Evolutionary conservation across 1,284 basidiomycete genomes (phyloP).

Genomic region (Macrocystidia cucumis): DNA sequence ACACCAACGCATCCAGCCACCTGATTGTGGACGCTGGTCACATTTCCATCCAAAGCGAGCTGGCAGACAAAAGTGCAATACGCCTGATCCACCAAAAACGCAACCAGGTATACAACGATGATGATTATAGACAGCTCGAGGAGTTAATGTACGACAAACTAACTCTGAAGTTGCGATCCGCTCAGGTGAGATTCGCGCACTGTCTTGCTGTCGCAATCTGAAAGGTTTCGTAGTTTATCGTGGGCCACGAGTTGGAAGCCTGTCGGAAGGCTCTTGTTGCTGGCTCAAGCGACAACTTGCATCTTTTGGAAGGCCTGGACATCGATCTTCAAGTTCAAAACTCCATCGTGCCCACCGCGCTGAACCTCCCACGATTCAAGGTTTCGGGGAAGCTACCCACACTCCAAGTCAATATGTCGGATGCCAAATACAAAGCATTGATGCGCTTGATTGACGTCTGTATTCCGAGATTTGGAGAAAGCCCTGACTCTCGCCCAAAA

Average conservation of each 20-base stretch:
- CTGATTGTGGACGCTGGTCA: constrained; percentile 96
- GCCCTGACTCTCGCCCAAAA: constrained; percentile 16
- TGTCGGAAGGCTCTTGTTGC: constrained; percentile 74
- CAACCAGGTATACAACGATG: constrained; percentile 81
- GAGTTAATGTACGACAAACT: constrained; percentile 97
- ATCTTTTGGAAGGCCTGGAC: constrained; percentile 91
- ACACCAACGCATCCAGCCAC: constrained; percentile 73
- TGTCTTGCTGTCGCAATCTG: constrained; percentile 6
- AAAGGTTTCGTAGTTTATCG: constrained; percentile 60
- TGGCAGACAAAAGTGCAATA: constrained; percentile 81
- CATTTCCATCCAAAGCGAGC: constrained; percentile 87
- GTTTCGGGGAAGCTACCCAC: constrained; percentile 87
- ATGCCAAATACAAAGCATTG: constrained; percentile 91
- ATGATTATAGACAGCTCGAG: constrained; percentile 86
- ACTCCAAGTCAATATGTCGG: constrained; percentile 91
- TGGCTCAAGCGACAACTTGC: constrained; percentile 56
- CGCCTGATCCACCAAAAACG: constrained; percentile 82
- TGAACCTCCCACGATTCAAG: constrained; percentile 88
- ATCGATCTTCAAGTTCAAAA: constrained; percentile 90
- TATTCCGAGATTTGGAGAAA: constrained; percentile 69
- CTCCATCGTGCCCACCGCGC: constrained; percentile 86
- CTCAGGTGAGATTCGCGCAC: constrained; percentile 56
- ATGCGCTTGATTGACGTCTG: constrained; percentile 92
- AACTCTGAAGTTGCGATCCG: constrained; percentile 78
- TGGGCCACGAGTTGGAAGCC: constrained; percentile 81